Conservation (phyloP, 2,329 filamentous ascomycete species). For the Botrytis medusae region DNA sequence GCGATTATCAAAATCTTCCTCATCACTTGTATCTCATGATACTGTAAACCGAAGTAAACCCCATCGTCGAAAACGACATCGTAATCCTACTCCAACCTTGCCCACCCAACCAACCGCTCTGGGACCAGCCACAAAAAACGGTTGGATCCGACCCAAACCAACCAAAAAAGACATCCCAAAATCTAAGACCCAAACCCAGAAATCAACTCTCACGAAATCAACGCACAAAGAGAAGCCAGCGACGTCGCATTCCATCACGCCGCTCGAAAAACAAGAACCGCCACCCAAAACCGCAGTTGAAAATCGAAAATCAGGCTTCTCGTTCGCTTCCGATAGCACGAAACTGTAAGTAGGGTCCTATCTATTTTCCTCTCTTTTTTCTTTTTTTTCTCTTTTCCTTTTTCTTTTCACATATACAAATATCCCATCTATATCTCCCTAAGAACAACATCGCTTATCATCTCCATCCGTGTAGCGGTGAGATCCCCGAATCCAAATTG, state of each 20-base stretch:
- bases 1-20: constrained; percentile 37
- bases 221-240: neutral
- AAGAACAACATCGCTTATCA: neutral
- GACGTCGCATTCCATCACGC: neutral
- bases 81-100: neutral
- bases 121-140: constrained; percentile 31
- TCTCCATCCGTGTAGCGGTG: neutral
- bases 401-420: no score
- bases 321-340: constrained; percentile 47
- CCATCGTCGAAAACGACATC: neutral
- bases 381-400: neutral
- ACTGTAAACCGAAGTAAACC: neutral
- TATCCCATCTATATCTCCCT: no score
- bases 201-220: neutral
- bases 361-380: neutral
- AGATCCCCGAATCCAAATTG: neutral
- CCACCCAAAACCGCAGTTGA: constrained; percentile 2
- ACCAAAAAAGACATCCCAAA: constrained; percentile 8
- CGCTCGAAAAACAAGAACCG: neutral
- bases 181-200: constrained; percentile 7
- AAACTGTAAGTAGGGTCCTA: constrained; percentile 38
- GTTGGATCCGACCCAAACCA: constrained; percentile 29
- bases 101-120: constrained; percentile 25
- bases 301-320: constrained; percentile 39
- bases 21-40: constrained; percentile 10